phyloP scores from a whole-genome alignment of 2,329 filamentous ascomycete genomes.

The Sporothrix schenckii region DNA sequence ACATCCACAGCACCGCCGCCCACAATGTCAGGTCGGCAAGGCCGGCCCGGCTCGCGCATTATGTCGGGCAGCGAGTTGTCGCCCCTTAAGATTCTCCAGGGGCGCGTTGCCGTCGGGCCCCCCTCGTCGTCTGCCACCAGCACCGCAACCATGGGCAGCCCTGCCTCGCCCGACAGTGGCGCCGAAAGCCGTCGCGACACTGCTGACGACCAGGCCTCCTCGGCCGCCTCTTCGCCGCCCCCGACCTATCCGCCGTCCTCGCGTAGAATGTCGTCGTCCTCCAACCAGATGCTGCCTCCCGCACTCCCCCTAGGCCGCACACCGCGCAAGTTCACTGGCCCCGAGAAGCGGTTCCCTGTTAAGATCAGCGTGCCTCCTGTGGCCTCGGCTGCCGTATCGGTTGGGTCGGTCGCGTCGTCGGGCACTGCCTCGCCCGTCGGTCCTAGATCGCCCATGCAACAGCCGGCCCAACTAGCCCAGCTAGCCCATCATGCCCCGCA shows the following conservation, averaged over 20 bases:
- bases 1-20: constrained; percentile 34
- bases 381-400: constrained; percentile 21
- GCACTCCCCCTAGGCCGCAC: constrained; percentile 46
- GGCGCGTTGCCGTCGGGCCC: constrained; percentile 25
- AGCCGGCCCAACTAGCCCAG: constrained; percentile 12
- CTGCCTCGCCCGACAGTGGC: constrained; percentile 34
- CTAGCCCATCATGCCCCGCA: too few species aligned
- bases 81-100: constrained; percentile 58
- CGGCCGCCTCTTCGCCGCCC: constrained; percentile 35
- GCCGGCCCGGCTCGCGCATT: constrained; percentile 50
- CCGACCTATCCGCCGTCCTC: constrained; percentile 29
- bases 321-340: constrained; percentile 52
- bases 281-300: constrained; percentile 40
- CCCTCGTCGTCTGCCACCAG: constrained; percentile 36
- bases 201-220: constrained; percentile 26
- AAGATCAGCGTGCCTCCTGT: constrained; percentile 51
- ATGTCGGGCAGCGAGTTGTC: constrained; percentile 61
- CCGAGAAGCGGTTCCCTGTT: constrained; percentile 64
- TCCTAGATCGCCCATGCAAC: constrained; percentile 25
- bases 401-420: constrained; percentile 15
- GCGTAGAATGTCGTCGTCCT: constrained; percentile 28
- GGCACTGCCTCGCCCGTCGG: constrained; percentile 28
- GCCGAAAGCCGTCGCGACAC: constrained; percentile 35
- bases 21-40: constrained; percentile 45
- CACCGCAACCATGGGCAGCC: constrained; percentile 28